phyloP scores from a whole-genome alignment of 805 yeast species.

The Scheffersomyces ergatensis region DNA sequence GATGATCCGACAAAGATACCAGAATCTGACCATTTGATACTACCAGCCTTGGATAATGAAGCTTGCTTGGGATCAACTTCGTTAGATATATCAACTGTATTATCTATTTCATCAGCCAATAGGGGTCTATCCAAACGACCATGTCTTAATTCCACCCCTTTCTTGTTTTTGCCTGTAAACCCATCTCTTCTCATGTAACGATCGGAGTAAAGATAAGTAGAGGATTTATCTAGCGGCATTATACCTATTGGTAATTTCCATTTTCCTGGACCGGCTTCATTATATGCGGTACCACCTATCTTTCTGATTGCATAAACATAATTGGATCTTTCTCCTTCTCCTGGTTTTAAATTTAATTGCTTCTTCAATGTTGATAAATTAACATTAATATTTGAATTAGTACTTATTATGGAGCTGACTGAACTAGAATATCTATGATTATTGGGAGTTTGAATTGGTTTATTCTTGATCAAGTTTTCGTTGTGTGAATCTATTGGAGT shows the following conservation, averaged over 20 bases:
- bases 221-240: slow-evolving; percentile 40
- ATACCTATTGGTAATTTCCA: slow-evolving; percentile 58
- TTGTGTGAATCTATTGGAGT: neutral
- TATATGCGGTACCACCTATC: slow-evolving; percentile 47
- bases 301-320: slow-evolving; percentile 46
- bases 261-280: slow-evolving; percentile 43
- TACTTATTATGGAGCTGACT: slow-evolving; percentile 33
- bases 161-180: slow-evolving; percentile 24
- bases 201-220: slow-evolving; percentile 18
- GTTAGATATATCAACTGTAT: neutral
- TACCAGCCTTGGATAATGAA: neutral
- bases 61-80: neutral
- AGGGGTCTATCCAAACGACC: slow-evolving; percentile 63
- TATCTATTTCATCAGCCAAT: slow-evolving; percentile 73
- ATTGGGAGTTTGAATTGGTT: neutral
- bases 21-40: neutral
- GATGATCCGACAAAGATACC: neutral
- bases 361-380: slow-evolving; percentile 37
- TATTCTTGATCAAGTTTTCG: neutral
- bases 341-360: slow-evolving; percentile 35
- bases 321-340: slow-evolving; percentile 50
- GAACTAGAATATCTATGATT: slow-evolving; percentile 25
- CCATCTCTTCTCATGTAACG: slow-evolving; percentile 25
- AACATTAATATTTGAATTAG: slow-evolving; percentile 31
- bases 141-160: slow-evolving; percentile 57